Evolutionary conservation across 176 grass and related monocot species (phyloP), one percentile per base, ranked within the genome.

Genomic region (Thalia dealbata): DNA sequence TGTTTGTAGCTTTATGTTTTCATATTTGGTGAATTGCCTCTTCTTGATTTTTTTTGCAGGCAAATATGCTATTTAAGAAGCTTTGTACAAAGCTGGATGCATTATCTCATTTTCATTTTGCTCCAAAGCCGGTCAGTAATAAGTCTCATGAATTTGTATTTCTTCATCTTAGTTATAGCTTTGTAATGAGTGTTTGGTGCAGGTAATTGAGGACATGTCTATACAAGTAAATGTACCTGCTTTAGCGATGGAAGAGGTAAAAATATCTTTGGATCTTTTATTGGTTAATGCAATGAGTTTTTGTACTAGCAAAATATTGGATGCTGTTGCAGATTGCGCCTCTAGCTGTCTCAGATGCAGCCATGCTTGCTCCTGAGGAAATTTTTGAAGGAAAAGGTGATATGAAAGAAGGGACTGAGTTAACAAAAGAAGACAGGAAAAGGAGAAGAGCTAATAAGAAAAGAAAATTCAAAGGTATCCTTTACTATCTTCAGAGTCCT

Each of bases 181-280:
- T 25, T 77, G 52, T 66, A 52, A 67, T 10, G 62, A 68, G 2
- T 14, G 1, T 69, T 62, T 69, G 72, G 82, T 79, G 72, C 71
- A 92, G 87, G 83, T 97, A 67, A 97, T 92, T 61, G 93, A 92
- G 69, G 93, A 97, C 60, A 92, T 91, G 89, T 90, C 85, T 29
- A 78, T 97, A 81, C 93, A 97, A 91, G 93, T 83, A 22, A 92
- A 97, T 81, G 83, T 97, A 27, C 93, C 89, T 64, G 93, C 93
- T 84, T 72, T 97, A 80, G 89, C 89, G 52, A 90, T 97, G 93
- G 93, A 97, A 84, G 93, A 97, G 93, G 93, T 97, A 97, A 29
- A 45, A 71, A 70, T 69, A 3, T 27, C 23, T 74, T 55, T 28
- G 3, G 7, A 18, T 12, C 29, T 56, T 68, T 46, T 67, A 22